Conservation (phyloP, 768 basidiomycete genomes). For the Lactarius indigo region DNA sequence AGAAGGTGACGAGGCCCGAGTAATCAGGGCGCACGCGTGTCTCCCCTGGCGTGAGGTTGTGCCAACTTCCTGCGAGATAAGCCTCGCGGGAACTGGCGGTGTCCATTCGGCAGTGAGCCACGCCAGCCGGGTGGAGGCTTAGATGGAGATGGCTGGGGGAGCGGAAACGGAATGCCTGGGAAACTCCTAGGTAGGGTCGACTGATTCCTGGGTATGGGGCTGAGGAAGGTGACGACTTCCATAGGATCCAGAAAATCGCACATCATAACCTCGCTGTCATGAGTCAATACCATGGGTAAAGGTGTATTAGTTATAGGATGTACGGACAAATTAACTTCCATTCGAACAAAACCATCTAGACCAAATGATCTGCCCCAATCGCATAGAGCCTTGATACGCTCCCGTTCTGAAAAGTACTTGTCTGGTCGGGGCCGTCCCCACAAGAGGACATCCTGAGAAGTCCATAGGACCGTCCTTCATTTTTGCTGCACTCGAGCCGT, state of each 20-base stretch:
- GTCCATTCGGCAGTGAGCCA: neutral
- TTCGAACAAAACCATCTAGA: conserved; percentile 35
- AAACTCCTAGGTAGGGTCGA: neutral
- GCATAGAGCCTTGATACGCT: conserved; percentile 33
- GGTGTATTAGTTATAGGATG: neutral
- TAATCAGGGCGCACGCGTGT: conserved; percentile 43
- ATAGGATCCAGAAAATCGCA: conserved; percentile 9
- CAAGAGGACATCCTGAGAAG: conserved; percentile 35
- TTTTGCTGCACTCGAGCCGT: conserved; percentile 22
- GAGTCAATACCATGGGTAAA: neutral
- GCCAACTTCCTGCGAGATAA: conserved; percentile 39
- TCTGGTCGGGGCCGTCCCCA: conserved; percentile 32
- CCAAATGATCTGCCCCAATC: conserved; percentile 33
- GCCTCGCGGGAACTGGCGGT: conserved; percentile 17
- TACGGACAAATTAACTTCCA: conserved; percentile 25
- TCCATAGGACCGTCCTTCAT: conserved; percentile 35
- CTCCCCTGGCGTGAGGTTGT: conserved; percentile 43
- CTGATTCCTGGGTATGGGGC: conserved; percentile 5
- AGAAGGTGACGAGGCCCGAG: conserved; percentile 41
- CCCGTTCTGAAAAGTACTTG: conserved; percentile 25
- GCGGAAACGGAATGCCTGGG: neutral
- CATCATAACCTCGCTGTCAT: conserved; percentile 11
- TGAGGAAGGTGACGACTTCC: conserved; percentile 19
- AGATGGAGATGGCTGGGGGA: neutral
- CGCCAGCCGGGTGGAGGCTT: conserved; percentile 22